phyloP scores from a whole-genome alignment of 2,329 filamentous ascomycete genomes.

The Colletotrichum theobromicola region DNA sequence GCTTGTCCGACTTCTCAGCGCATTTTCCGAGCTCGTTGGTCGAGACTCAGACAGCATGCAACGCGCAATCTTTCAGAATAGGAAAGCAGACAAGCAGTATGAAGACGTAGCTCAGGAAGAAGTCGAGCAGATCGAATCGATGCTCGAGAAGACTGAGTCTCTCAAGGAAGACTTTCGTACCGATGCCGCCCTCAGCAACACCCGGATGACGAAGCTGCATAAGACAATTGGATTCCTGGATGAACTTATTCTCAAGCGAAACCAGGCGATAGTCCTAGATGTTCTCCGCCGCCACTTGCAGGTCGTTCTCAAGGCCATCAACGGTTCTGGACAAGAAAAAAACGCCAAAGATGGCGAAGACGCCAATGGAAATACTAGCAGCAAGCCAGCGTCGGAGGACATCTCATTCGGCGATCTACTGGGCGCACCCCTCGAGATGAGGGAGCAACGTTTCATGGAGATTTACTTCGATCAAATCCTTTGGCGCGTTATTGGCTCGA shows the following conservation, averaged over 20 bases:
- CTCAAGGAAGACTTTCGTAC: background rate
- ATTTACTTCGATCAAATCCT: conserved; percentile 1
- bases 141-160: background rate
- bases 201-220: background rate
- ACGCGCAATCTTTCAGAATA: rapidly evolving
- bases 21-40: conserved; percentile 36
- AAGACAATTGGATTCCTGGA: conserved; percentile 6
- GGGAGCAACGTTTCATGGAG: conserved; percentile 8
- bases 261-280: conserved; percentile 39
- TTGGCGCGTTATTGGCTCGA: background rate
- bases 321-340: conserved; percentile 26
- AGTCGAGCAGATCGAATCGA: conserved; percentile 5
- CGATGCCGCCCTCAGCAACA: background rate
- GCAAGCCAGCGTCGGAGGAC: background rate
- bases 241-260: conserved; percentile 27
- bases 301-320: conserved; percentile 51
- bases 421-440: background rate
- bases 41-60: conserved; percentile 16
- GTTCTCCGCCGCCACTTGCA: conserved; percentile 56
- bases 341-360: background rate
- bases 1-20: conserved; percentile 43
- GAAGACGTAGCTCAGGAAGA: background rate
- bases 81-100: conserved; percentile 20
- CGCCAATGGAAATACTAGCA: background rate
- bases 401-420: background rate